Conservation (phyloP, 176 grass and related monocot species). For the Oryza australiensis region DNA sequence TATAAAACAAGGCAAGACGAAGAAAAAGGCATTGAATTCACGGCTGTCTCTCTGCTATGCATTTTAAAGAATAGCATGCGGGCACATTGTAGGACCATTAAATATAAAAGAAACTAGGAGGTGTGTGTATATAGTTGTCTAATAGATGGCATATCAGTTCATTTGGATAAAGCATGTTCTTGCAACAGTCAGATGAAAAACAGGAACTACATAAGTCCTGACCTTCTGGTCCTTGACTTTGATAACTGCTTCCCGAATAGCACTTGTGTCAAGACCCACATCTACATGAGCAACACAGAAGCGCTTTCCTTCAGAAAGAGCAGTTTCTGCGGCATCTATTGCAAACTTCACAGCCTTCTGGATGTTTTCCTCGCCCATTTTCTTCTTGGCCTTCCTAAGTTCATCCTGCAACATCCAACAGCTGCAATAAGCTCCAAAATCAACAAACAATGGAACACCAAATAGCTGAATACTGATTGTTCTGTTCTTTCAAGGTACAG, state of each 20-base stretch:
- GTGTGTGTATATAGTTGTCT: background rate
- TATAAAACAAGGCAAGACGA: too few species aligned
- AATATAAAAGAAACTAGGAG: too few species aligned
- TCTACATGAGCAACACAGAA: slow-evolving; percentile 59
- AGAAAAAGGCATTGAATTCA: too few species aligned
- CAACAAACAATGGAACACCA: background rate
- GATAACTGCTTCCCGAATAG: slow-evolving; percentile 79
- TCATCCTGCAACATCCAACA: slow-evolving; percentile 52
- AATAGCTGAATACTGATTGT: background rate
- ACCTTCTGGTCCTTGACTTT: slow-evolving; percentile 80
- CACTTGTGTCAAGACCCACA: slow-evolving; percentile 82
- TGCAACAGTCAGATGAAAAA: background rate
- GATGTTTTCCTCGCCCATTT: slow-evolving; percentile 84
- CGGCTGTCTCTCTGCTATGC: too few species aligned
- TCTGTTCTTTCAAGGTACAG: background rate
- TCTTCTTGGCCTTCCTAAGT: slow-evolving; percentile 91
- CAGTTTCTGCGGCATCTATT: slow-evolving; percentile 63
- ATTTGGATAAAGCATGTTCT: background rate
- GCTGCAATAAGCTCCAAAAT: slow-evolving; percentile 12
- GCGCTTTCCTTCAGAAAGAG: slow-evolving; percentile 61
- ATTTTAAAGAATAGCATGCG: too few species aligned
- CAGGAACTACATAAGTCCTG: background rate
- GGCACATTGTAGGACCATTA: too few species aligned
- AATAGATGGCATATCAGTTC: background rate
- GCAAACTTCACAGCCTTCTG: slow-evolving; percentile 74